Conservation (phyloP, 192 early-diverging fungal species). For the Coemansia asiatica region DNA sequence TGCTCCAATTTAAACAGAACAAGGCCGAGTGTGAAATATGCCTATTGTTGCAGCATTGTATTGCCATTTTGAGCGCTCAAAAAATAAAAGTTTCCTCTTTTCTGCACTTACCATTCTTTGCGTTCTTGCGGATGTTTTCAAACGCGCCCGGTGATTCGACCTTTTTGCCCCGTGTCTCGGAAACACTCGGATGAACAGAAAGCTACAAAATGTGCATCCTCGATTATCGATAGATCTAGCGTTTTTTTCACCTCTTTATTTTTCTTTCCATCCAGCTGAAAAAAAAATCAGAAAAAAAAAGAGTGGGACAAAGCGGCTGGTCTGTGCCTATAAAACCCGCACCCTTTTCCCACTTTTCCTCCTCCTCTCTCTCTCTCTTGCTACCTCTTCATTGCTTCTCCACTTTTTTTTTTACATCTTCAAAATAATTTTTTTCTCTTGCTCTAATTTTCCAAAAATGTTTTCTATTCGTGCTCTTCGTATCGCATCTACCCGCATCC, state of each 20-base stretch:
- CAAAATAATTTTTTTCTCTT: neutral
- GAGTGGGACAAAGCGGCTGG: neutral
- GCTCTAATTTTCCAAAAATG: constrained; percentile 2
- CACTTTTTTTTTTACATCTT: neutral
- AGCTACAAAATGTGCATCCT: neutral
- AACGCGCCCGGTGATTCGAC: neutral
- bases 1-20: neutral
- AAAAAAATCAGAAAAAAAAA: neutral
- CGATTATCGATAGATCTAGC: neutral
- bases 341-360: neutral
- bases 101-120: neutral
- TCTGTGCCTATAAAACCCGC: constrained; percentile 9
- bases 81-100: neutral
- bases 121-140: neutral
- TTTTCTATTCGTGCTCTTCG: constrained; percentile 13
- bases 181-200: neutral
- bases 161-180: neutral
- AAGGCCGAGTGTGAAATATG: neutral
- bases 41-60: too few species aligned
- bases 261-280: neutral
- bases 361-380: neutral
- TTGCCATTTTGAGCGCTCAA: neutral
- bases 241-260: neutral
- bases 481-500: constrained; percentile 5
- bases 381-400: neutral